Conservation (phyloP, 1,284 basidiomycete species). For the Erythrobasidium hasegawianum region DNA sequence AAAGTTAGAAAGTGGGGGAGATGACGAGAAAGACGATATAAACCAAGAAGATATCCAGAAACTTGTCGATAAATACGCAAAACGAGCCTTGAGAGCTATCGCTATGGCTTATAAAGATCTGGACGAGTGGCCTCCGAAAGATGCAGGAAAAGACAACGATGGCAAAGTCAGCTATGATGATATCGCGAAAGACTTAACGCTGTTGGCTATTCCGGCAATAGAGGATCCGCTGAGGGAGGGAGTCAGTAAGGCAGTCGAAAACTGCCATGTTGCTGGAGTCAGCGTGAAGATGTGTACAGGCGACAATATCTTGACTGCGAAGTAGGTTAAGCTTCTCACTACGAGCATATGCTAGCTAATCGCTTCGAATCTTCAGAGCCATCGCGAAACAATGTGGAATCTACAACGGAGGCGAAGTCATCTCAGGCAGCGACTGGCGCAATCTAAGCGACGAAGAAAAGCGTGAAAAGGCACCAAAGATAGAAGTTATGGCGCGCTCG, state of each 20-base stretch:
- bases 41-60: slow-evolving; percentile 19
- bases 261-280: slow-evolving; percentile 37
- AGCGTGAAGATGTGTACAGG: slow-evolving; percentile 40
- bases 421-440: slow-evolving; percentile 36
- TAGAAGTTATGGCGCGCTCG: slow-evolving; percentile 37
- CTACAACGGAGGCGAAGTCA: slow-evolving; percentile 20
- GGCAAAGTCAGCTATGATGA: slow-evolving; percentile 36
- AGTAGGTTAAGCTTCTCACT: slow-evolving; percentile 14
- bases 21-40: slow-evolving; percentile 21
- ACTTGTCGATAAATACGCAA: slow-evolving; percentile 36
- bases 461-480: slow-evolving; percentile 34
- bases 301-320: slow-evolving; percentile 38
- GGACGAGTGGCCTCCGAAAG: slow-evolving; percentile 37
- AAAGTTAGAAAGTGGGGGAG: slow-evolving; percentile 17
- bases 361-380: slow-evolving; percentile 18
- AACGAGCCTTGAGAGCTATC: slow-evolving; percentile 37
- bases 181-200: slow-evolving; percentile 33
- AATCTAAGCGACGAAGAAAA: slow-evolving; percentile 36
- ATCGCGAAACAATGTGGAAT: slow-evolving; percentile 39
- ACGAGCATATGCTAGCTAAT: not conserved
- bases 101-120: slow-evolving; percentile 38
- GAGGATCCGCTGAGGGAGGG: slow-evolving; percentile 38
- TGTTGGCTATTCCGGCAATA: slow-evolving; percentile 38
- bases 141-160: slow-evolving; percentile 3
- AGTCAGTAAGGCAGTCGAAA: slow-evolving; percentile 36